These are phyloP conservation scores for Grosmannia huntii DNA, from an alignment of 2,329 filamentous ascomycete genomes.

Conservation along the genomic window DNA sequence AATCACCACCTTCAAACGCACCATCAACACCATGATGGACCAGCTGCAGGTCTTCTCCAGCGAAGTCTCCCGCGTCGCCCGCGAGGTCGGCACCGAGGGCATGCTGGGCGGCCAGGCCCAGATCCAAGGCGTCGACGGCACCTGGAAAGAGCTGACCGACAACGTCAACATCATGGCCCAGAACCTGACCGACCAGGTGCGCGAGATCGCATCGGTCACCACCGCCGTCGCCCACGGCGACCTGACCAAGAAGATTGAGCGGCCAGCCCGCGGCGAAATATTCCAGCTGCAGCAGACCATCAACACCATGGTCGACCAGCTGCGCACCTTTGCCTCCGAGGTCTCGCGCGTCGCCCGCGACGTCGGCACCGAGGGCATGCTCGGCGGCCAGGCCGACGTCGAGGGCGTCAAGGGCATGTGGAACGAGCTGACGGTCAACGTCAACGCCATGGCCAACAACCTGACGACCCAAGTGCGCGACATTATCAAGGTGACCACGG, in stretches of 20 bases:
- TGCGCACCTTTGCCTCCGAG: constrained; percentile 72
- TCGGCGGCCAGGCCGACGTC: constrained; percentile 72
- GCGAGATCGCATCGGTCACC: constrained; percentile 75
- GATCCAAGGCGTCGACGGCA: constrained; percentile 87
- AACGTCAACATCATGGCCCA: constrained; percentile 80
- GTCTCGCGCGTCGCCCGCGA: constrained; percentile 73
- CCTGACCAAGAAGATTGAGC: constrained; percentile 72
- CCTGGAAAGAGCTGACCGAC: constrained; percentile 93
- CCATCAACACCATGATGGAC: constrained; percentile 99
- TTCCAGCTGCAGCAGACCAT: constrained; percentile 74
- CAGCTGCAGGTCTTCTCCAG: constrained; percentile 93
- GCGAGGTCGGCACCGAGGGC: constrained; percentile 92
- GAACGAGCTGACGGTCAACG: constrained; percentile 77
- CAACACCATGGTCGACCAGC: constrained; percentile 81
- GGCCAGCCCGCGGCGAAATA: constrained; percentile 70
- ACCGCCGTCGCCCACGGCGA: constrained; percentile 75
- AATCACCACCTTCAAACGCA: constrained; percentile 94
- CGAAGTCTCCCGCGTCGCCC: constrained; percentile 86
- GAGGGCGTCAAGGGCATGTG: constrained; percentile 79
- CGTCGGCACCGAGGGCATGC: constrained; percentile 71
- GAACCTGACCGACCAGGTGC: constrained; percentile 71
- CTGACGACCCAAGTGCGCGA: constrained; percentile 83
- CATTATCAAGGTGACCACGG: constrained; percentile 72
- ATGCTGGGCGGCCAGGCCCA: constrained; percentile 87
- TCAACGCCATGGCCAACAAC: constrained; percentile 81